These are phyloP conservation scores for Pinus taeda DNA, from an alignment of 75 land plant genomes.

Conservation along the genomic window DNA sequence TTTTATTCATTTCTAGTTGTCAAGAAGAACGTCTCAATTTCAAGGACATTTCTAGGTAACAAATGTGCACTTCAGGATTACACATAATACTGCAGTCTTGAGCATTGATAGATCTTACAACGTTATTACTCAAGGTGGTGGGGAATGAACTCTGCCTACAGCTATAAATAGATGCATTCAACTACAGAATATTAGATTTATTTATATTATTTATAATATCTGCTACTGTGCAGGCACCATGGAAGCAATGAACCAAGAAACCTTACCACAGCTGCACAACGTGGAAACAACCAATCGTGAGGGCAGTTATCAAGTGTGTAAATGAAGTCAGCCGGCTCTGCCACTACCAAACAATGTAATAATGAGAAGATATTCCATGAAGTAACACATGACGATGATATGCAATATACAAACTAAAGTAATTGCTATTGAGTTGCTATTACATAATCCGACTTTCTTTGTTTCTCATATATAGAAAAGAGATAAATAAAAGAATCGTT, in stretches of 20 bases:
- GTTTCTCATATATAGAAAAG: neutral
- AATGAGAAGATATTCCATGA: neutral
- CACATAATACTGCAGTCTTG: neutral
- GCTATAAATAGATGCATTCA: neutral
- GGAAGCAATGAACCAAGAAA: neutral
- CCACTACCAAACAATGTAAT: slow-evolving; percentile 47
- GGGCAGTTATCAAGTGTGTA: slow-evolving; percentile 81
- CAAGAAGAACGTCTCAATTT: neutral
- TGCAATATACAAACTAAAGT: neutral
- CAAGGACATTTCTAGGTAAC: neutral
- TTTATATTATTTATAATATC: neutral
- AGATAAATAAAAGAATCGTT: neutral
- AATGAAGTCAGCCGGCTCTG: slow-evolving; percentile 55
- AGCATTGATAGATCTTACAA: neutral
- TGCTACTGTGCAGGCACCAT: no score
- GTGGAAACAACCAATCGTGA: slow-evolving; percentile 92
- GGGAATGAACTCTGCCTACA: neutral
- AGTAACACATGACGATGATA: neutral
- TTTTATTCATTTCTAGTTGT: neutral
- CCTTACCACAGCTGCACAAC: slow-evolving; percentile 92
- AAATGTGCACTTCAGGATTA: neutral
- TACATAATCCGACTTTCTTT: no score
- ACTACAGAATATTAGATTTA: neutral
- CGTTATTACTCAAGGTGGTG: no score
- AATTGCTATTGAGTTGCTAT: neutral